Percentiles rank a stretch among this genome's conserved stretches.
phyloP scores from a whole-genome alignment of 2,329 filamentous ascomycete species.

The Paecilomyces sp. region DNA sequence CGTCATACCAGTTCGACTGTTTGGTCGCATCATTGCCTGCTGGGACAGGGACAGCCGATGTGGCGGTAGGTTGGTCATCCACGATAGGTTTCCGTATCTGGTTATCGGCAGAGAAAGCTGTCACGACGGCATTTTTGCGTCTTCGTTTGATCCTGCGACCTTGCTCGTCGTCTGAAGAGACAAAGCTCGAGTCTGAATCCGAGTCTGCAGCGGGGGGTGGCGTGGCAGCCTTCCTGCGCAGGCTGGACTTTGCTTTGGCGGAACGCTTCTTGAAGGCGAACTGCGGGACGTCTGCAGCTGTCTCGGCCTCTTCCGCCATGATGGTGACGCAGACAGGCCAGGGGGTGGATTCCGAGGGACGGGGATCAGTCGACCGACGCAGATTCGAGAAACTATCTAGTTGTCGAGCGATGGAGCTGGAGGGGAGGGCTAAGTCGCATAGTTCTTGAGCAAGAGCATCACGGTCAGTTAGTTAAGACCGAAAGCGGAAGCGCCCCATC shows the following conservation, averaged over 20 bases:
- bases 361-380: background rate
- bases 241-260: conserved; percentile 65
- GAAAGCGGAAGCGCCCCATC: background rate
- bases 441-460: no score
- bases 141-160: conserved; percentile 74
- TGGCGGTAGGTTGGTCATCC: conserved; percentile 51
- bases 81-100: conserved; percentile 36
- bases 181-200: conserved; percentile 52
- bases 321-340: background rate
- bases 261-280: conserved; percentile 74
- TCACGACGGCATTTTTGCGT: conserved; percentile 62
- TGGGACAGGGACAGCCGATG: conserved; percentile 56
- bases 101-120: conserved; percentile 49
- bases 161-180: conserved; percentile 67
- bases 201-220: conserved; percentile 58
- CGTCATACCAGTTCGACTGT: conserved; percentile 81
- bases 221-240: conserved; percentile 73
- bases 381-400: conserved; percentile 3
- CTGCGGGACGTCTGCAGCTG: conserved; percentile 18
- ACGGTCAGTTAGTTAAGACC: no score
- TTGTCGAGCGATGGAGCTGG: background rate
- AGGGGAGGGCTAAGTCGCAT: no score
- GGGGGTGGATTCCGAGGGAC: background rate
- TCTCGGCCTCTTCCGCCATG: conserved; percentile 23
- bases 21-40: conserved; percentile 83